Percentiles rank a stretch among this genome's conserved stretches.
Conservation (phyloP, 2,329 filamentous ascomycete species). For the Scedosporium minutisporum region DNA sequence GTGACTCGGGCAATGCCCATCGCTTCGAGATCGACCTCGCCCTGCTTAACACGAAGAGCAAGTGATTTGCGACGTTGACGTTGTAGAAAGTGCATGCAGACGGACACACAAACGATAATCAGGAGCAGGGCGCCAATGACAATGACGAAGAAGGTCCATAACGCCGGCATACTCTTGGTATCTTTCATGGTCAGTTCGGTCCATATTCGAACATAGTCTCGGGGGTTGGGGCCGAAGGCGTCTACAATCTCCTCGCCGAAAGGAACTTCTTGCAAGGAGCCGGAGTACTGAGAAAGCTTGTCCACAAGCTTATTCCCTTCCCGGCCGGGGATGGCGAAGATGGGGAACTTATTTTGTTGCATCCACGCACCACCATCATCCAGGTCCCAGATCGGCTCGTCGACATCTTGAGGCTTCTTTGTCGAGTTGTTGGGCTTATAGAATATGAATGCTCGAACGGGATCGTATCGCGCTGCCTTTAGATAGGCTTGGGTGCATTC, state of each 20-base stretch:
- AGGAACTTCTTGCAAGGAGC: slow-evolving; percentile 55
- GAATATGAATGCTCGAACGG: slow-evolving; percentile 54
- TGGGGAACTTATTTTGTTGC: slow-evolving; percentile 59
- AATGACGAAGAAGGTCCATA: slow-evolving; percentile 72
- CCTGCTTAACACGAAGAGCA: slow-evolving; percentile 59
- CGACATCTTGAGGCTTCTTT: slow-evolving; percentile 53
- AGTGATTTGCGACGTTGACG: slow-evolving; percentile 58
- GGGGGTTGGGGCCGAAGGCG: slow-evolving; percentile 43
- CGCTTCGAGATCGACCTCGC: slow-evolving; percentile 78
- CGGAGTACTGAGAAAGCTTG: slow-evolving; percentile 67
- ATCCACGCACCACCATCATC: slow-evolving; percentile 65
- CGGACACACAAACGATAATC: slow-evolving; percentile 57
- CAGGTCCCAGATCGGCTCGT: slow-evolving; percentile 60
- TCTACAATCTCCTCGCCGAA: slow-evolving; percentile 45
- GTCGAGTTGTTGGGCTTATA: slow-evolving; percentile 48
- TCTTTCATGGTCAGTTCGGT: slow-evolving; percentile 41
- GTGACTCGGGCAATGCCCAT: slow-evolving; percentile 76
- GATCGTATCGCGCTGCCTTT: slow-evolving; percentile 44
- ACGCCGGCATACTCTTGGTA: slow-evolving; percentile 48
- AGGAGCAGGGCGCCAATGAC: slow-evolving; percentile 62
- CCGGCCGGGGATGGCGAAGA: slow-evolving; percentile 68
- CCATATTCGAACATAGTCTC: slow-evolving; percentile 53
- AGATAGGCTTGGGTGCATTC: slow-evolving; percentile 69
- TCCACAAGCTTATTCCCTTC: slow-evolving; percentile 60
- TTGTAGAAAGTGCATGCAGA: slow-evolving; percentile 70